Evolutionary conservation across 2,329 filamentous ascomycete species (phyloP).

Genomic region (Eutypella sp.): DNA sequence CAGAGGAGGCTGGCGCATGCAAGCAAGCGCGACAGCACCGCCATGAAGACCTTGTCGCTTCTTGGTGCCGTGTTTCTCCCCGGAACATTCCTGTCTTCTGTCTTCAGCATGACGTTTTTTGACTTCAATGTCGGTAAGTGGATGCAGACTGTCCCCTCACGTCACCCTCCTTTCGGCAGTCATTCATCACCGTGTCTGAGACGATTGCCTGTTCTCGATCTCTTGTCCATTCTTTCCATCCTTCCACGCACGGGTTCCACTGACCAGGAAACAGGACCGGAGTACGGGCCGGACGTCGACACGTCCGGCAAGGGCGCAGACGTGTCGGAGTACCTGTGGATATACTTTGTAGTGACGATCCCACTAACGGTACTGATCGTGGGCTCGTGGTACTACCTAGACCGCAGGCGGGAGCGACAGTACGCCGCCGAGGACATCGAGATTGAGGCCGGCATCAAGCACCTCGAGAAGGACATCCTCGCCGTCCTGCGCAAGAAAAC

Average conservation of each 20-base stretch:
- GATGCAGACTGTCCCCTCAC: constrained; percentile 2
- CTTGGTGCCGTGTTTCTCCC: constrained; percentile 60
- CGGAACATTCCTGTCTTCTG: constrained; percentile 56
- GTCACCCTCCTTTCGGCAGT: not conserved
- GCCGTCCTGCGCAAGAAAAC: constrained; percentile 51
- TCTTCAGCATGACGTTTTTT: constrained; percentile 65
- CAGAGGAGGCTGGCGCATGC: constrained; percentile 55
- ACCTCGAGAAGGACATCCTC: constrained; percentile 55
- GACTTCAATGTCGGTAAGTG: constrained; percentile 48
- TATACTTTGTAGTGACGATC: constrained; percentile 58
- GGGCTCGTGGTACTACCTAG: constrained; percentile 49
- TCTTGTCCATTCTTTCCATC: not conserved
- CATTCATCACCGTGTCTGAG: no score
- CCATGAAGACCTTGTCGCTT: constrained; percentile 61
- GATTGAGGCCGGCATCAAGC: constrained; percentile 49
- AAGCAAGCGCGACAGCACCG: constrained; percentile 56
- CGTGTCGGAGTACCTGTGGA: constrained; percentile 52
- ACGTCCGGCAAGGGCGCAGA: constrained; percentile 30
- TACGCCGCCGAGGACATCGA: constrained; percentile 46
- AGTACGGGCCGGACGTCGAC: constrained; percentile 6
- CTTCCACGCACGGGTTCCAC: not conserved
- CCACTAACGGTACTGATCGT: constrained; percentile 54
- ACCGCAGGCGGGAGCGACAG: constrained; percentile 43
- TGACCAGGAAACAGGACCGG: constrained; percentile 7
- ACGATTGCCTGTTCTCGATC: not conserved